These are phyloP conservation scores for Aspergillus coremiiformis DNA, from an alignment of 495 filamentous ascomycete species.

Conservation along the genomic window DNA sequence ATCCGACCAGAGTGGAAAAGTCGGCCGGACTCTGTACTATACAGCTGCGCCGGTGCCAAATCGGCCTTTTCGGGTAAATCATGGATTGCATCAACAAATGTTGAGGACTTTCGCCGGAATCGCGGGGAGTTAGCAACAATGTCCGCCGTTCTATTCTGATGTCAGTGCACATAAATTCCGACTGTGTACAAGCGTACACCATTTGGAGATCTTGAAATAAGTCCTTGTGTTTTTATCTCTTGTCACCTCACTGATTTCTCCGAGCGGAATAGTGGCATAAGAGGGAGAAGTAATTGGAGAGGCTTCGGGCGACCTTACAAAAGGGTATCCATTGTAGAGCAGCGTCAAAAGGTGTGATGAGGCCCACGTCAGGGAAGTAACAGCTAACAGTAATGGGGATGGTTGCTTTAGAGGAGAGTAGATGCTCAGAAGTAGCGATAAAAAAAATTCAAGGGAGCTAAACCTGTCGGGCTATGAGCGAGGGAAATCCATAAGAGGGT, in stretches of 20 bases:
- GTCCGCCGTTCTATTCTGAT: conserved; percentile 59
- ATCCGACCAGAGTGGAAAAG: conserved; percentile 97
- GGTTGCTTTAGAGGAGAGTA: no score
- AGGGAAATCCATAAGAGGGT: no score
- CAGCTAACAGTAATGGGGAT: neutral
- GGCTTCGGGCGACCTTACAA: conserved; percentile 48
- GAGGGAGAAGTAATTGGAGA: neutral
- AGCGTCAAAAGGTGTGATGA: neutral
- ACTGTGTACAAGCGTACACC: neutral
- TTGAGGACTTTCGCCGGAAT: conserved; percentile 81
- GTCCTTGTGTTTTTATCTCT: neutral
- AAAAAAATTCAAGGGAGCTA: no score
- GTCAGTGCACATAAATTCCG: conserved; percentile 6
- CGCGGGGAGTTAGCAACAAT: conserved; percentile 79
- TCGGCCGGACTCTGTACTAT: conserved; percentile 93
- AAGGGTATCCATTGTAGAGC: conserved; percentile 63
- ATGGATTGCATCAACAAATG: conserved; percentile 96
- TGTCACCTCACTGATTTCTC: neutral
- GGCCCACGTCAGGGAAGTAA: neutral
- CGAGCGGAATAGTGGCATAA: neutral
- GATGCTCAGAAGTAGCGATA: no score
- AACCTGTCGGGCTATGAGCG: no score
- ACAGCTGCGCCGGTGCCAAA: conserved; percentile 91
- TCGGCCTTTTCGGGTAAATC: conserved; percentile 78
- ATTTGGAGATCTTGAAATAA: neutral